Percentiles rank a stretch among this genome's conserved stretches.
Evolutionary conservation across 2,329 filamentous ascomycete genomes (phyloP).

Genomic region (Coleophoma cylindrospora): DNA sequence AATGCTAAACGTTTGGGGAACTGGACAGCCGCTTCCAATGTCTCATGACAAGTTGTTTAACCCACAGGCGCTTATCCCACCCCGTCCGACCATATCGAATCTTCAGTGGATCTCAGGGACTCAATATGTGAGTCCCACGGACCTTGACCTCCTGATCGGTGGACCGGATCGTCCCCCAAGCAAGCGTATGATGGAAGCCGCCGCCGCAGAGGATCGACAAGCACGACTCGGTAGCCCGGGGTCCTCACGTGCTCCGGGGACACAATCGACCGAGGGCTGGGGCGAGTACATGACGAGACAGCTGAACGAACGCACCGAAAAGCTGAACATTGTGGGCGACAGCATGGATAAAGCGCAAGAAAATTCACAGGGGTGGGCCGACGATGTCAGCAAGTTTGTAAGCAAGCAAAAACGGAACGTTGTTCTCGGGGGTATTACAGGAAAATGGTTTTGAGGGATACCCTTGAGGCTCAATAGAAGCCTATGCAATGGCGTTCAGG

Average conservation of each 20-base stretch:
- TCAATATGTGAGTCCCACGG: constrained; percentile 79
- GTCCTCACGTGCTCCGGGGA: constrained; percentile 22
- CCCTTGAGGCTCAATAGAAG: too few species aligned
- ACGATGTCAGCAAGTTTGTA: constrained; percentile 85
- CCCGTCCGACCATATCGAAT: constrained; percentile 89
- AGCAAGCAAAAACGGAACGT: constrained; percentile 82
- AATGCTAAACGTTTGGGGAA: constrained; percentile 80
- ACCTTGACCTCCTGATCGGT: constrained; percentile 87
- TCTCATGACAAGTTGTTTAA: constrained; percentile 75
- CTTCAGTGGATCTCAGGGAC: constrained; percentile 96
- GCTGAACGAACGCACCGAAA: constrained; percentile 86
- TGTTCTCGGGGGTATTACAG: constrained; percentile 64
- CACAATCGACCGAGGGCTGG: constrained; percentile 50
- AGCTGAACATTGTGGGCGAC: constrained; percentile 76
- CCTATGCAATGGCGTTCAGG: too few species aligned
- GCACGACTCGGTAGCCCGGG: constrained; percentile 34
- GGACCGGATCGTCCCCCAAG: constrained; percentile 83
- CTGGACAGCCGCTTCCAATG: constrained; percentile 57
- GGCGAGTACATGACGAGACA: constrained; percentile 80
- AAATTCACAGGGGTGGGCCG: constrained; percentile 76
- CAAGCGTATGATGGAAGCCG: constrained; percentile 80
- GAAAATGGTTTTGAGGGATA: constrained; percentile 41
- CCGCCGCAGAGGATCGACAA: constrained; percentile 67
- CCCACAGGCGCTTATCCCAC: constrained; percentile 64
- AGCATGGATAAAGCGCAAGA: constrained; percentile 78